phyloP scores from a whole-genome alignment of 2,329 filamentous ascomycete species.

The Cladosporium sp. region DNA sequence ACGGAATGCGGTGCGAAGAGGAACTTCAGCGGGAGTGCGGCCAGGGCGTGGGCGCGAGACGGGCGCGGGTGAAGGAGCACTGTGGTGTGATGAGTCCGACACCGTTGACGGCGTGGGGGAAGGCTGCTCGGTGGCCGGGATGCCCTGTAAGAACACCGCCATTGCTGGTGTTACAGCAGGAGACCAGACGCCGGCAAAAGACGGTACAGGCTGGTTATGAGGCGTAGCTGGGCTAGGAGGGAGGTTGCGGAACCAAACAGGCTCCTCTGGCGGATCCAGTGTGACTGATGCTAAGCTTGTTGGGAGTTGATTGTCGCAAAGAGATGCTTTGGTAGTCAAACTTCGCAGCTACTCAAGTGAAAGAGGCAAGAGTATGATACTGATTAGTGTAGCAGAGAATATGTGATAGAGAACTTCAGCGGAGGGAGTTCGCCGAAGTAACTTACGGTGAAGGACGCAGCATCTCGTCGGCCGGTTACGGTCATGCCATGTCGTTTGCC shows the following conservation, averaged over 20 bases:
- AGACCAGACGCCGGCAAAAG: slow-evolving; percentile 17
- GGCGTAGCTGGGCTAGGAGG: slow-evolving; percentile 25
- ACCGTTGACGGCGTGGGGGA: slow-evolving; percentile 25
- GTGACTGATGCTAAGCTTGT: slow-evolving; percentile 16
- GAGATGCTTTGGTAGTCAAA: background rate
- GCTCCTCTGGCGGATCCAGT: slow-evolving; percentile 34
- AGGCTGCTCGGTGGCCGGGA: slow-evolving; percentile 32
- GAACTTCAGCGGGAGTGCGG: slow-evolving; percentile 32
- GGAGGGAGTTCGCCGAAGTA: background rate
- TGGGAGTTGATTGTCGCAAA: background rate
- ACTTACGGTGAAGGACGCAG: background rate
- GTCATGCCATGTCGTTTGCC: slow-evolving; percentile 10
- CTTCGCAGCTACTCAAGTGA: background rate
- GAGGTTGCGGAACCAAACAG: slow-evolving; percentile 34
- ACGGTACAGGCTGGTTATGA: slow-evolving; percentile 15
- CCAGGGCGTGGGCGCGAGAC: slow-evolving; percentile 16
- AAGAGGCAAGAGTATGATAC: background rate
- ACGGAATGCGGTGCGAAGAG: slow-evolving; percentile 40
- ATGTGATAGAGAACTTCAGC: background rate
- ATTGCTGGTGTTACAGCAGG: slow-evolving; percentile 21
- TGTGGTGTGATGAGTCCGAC: slow-evolving; percentile 17
- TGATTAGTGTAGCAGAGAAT: background rate
- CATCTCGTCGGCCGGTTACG: background rate
- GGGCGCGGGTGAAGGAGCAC: background rate
- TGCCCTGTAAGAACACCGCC: slow-evolving; percentile 24